Conservation (phyloP, 2,329 filamentous ascomycete species). For the Pseudogymnoascus sp. region DNA sequence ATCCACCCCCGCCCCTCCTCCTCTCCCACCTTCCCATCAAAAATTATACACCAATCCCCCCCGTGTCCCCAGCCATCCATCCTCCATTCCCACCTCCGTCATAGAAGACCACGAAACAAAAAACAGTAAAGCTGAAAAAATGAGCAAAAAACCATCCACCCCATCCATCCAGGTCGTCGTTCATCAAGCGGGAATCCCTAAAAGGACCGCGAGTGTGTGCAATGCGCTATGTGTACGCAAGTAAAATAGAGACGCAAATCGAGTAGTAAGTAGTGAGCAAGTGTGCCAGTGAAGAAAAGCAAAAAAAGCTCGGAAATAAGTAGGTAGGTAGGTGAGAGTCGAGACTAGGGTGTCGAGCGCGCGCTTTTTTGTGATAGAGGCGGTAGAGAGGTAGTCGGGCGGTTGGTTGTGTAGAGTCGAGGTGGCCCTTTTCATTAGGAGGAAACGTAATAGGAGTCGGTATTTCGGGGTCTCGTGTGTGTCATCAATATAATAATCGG, state of each 20-base stretch:
- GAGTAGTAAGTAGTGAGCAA: too few species aligned
- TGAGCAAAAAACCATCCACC: not conserved
- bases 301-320: too few species aligned
- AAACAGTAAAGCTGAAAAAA: not conserved
- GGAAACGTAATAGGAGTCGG: not conserved
- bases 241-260: too few species aligned
- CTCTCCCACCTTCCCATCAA: not conserved
- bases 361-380: not conserved
- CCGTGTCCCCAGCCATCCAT: not conserved
- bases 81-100: not conserved
- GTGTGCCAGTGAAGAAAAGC: too few species aligned
- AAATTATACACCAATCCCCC: not conserved
- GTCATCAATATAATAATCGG: conserved; percentile 4
- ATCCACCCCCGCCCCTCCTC: not conserved
- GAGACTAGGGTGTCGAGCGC: not conserved
- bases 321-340: too few species aligned
- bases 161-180: not conserved
- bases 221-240: not conserved
- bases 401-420: not conserved
- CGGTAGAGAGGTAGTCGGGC: not conserved
- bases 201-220: not conserved
- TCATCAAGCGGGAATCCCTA: not conserved
- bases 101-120: not conserved
- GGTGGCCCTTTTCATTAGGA: not conserved
- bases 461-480: conserved; percentile 10